Conservation (phyloP, 177 flowering plant genomes). For the Vitis hybrid region DNA sequence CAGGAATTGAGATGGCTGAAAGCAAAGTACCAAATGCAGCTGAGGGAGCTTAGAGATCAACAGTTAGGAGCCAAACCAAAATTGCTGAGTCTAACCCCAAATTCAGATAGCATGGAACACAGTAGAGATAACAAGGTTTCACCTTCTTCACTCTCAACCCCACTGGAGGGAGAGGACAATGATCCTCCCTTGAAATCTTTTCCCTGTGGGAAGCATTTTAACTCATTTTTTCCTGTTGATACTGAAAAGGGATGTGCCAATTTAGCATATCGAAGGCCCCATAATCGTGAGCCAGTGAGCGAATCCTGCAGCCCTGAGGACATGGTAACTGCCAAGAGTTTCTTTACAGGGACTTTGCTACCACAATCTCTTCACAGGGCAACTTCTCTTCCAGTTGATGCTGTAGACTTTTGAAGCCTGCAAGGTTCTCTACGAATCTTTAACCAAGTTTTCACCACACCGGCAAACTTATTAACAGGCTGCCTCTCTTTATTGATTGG, state of each 20-base stretch:
- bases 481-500: neutral
- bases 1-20: conserved; percentile 85
- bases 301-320: conserved; percentile 38
- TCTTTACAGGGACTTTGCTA: conserved; percentile 41
- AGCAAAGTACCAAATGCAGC: conserved; percentile 72
- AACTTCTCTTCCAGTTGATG: conserved; percentile 82
- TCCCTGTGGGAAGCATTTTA: conserved; percentile 19
- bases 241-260: conserved; percentile 19
- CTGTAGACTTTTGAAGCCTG: conserved; percentile 44
- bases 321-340: conserved; percentile 52
- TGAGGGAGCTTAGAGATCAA: conserved; percentile 52
- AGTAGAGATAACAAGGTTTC: neutral
- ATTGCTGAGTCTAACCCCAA: conserved; percentile 9
- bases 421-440: neutral
- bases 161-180: conserved; percentile 20
- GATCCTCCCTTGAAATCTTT: conserved; percentile 17
- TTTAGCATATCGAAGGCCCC: conserved; percentile 22
- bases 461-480: neutral
- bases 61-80: conserved; percentile 31
- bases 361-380: conserved; percentile 69
- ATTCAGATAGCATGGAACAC: conserved; percentile 12
- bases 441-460: neutral
- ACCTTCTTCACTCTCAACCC: conserved; percentile 9
- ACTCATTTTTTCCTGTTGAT: conserved; percentile 12
- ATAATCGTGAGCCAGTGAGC: conserved; percentile 18